phyloP scores from a whole-genome alignment of 2,329 filamentous ascomycete genomes.

The Colletotrichum neosansevieriae region DNA sequence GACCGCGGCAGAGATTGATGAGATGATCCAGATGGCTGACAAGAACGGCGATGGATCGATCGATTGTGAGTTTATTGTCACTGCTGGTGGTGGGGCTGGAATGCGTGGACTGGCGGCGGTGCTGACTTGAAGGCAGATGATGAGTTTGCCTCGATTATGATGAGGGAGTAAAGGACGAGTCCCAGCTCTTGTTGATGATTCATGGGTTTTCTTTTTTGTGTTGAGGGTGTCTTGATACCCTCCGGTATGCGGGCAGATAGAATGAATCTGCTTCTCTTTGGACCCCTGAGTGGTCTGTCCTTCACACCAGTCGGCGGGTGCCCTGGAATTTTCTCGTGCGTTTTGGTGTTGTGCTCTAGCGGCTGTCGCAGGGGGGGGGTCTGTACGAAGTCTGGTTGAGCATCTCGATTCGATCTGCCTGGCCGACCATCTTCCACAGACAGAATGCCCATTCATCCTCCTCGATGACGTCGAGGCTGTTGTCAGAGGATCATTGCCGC shows the following conservation, averaged over 20 bases:
- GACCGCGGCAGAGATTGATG: slow-evolving; percentile 89
- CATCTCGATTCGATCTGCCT: no score
- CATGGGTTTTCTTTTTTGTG: slow-evolving; percentile 14
- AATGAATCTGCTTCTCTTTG: slow-evolving; percentile 29
- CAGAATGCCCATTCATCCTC: no score
- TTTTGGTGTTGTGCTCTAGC: no score
- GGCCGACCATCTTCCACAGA: no score
- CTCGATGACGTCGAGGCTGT: no score
- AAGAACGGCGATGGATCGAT: slow-evolving; percentile 91
- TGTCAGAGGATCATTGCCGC: no score
- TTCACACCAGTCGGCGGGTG: not conserved
- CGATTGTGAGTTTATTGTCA: slow-evolving; percentile 72
- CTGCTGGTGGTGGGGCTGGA: no score
- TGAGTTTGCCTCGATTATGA: slow-evolving; percentile 94
- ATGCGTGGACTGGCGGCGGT: not conserved
- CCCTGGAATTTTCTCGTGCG: no score
- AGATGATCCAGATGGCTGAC: slow-evolving; percentile 93
- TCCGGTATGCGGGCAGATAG: slow-evolving; percentile 15
- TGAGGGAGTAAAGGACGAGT: slow-evolving; percentile 79
- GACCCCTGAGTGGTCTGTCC: not conserved
- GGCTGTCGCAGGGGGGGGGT: no score
- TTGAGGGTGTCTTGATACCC: not conserved
- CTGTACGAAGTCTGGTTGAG: no score
- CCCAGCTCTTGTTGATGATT: slow-evolving; percentile 27
- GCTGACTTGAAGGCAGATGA: slow-evolving; percentile 70